Conservation (phyloP, 441 rosid species). For the Croton laevigatus region DNA sequence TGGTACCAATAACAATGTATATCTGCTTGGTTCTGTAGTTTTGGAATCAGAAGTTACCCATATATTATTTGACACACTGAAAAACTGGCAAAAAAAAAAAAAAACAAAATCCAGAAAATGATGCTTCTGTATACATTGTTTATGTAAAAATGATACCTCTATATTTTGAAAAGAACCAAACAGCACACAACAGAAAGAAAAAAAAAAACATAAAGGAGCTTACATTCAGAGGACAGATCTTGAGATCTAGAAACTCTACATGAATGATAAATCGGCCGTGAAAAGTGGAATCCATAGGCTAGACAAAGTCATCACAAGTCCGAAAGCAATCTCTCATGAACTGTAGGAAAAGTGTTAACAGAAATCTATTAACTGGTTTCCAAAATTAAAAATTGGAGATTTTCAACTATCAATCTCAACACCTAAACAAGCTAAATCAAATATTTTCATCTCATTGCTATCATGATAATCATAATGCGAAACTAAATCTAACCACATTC, state of each 20-base stretch:
- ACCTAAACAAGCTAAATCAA: not conserved
- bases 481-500: not conserved
- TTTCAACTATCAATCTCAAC: not conserved
- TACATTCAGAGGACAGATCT: conserved; percentile 59
- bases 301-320: conserved; percentile 67
- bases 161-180: too few species aligned
- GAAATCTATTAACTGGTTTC: not conserved
- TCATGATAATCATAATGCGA: too few species aligned
- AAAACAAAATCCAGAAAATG: too few species aligned
- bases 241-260: conserved; percentile 90
- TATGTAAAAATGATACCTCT: too few species aligned
- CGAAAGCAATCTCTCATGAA: conserved; percentile 65
- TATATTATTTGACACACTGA: too few species aligned
- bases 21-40: too few species aligned
- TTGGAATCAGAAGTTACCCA: too few species aligned
- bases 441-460: not conserved
- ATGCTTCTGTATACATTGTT: too few species aligned
- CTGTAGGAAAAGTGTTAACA: conserved; percentile 38
- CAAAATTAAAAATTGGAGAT: not conserved
- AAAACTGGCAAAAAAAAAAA: too few species aligned
- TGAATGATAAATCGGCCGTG: conserved; percentile 77
- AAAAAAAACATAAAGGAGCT: conserved; percentile 32
- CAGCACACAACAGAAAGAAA: not conserved
- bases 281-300: conserved; percentile 68
- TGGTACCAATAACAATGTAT: too few species aligned